These are phyloP conservation scores for Microbotryum silenes-acaulis DNA, from an alignment of 1,284 basidiomycete genomes.

Conservation along the genomic window DNA sequence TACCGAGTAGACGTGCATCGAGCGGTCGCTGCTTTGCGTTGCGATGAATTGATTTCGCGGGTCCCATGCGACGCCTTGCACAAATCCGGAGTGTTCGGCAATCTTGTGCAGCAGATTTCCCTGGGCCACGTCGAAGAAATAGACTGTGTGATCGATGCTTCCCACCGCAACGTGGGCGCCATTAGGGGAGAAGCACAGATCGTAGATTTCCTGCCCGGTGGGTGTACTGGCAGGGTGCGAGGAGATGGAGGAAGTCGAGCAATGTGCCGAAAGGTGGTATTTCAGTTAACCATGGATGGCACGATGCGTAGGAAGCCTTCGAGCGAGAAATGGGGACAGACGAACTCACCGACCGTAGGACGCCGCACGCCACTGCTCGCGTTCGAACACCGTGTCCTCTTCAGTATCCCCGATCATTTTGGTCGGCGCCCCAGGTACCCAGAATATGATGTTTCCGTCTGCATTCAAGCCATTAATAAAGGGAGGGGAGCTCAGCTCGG, in stretches of 20 bases:
- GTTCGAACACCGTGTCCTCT: constrained; percentile 79
- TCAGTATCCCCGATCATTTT: constrained; percentile 63
- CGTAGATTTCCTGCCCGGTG: constrained; percentile 77
- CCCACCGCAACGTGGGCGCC: constrained; percentile 90
- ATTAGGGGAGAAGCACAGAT: constrained; percentile 92
- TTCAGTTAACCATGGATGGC: neutral
- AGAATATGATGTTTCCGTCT: constrained; percentile 97
- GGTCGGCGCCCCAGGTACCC: constrained; percentile 73
- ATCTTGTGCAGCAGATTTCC: constrained; percentile 75
- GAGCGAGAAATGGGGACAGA: constrained; percentile 28
- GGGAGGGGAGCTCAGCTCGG: neutral
- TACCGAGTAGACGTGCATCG: constrained; percentile 35
- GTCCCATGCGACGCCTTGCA: constrained; percentile 95
- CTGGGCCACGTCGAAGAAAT: constrained; percentile 65
- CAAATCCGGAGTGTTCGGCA: constrained; percentile 84
- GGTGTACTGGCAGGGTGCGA: constrained; percentile 33
- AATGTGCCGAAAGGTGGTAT: neutral
- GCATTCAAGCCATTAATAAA: constrained; percentile 1
- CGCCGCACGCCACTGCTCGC: constrained; percentile 90
- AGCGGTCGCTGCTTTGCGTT: constrained; percentile 77
- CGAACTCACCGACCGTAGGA: constrained; percentile 65
- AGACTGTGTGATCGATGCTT: constrained; percentile 89
- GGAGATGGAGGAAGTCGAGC: constrained; percentile 3
- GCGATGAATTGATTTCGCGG: constrained; percentile 90
- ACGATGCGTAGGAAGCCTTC: neutral